Evolutionary conservation across 2,329 filamentous ascomycete species (phyloP), one percentile per base, ranked within the genome.

Genomic region (Aspergillus fumigatus): DNA sequence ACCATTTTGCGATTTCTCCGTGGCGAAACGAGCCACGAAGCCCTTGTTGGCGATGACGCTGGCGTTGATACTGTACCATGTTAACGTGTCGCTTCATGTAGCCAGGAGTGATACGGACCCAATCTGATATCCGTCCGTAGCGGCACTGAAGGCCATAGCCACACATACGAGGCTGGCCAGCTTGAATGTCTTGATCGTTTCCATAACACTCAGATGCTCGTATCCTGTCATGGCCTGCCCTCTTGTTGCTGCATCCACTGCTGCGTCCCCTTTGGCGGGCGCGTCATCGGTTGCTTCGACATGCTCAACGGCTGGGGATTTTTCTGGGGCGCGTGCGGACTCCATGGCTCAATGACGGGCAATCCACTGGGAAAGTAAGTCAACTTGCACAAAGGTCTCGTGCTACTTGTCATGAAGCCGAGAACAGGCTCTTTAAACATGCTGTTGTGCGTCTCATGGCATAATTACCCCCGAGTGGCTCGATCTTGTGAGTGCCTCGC

Each of bases 21-120:
- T 59, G 3, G 54, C 57, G 23, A 59, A 59, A 4, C 45, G 49
- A 17, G 48, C 49, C 1, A 59, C 57, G 38, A 59, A 59, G n/a
- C 52, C 56, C 10, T 51, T 50, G 50, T 58, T 58, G 8, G 56
- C 56, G n/a, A 58, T 58, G 29, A 58, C 55, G 32, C 52, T 58
- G 35, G 52, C 56, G 45, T 55, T 58, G 49, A 58, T 52, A 9
- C 52, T 58, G 32, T 1, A 6, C 9, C 6, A 41, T 48, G 48
- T 43, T 19, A 50, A 29, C 17, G 27, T 27, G 19, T 21, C 17
- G 40, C 5, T 17, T 29, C 25, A 14, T 21, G 26, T 40, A 25
- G 51, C 51, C 4, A 32, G 17, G 51, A 43, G 17, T 6, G 2
- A 26, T 3, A 55, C 52, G 8, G 17, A 58, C 56, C 52, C 56